Evolutionary conservation across 148 eudicot species (phyloP), one percentile per base, ranked within the genome.

Genomic region (Dysphania ambrosioides): DNA sequence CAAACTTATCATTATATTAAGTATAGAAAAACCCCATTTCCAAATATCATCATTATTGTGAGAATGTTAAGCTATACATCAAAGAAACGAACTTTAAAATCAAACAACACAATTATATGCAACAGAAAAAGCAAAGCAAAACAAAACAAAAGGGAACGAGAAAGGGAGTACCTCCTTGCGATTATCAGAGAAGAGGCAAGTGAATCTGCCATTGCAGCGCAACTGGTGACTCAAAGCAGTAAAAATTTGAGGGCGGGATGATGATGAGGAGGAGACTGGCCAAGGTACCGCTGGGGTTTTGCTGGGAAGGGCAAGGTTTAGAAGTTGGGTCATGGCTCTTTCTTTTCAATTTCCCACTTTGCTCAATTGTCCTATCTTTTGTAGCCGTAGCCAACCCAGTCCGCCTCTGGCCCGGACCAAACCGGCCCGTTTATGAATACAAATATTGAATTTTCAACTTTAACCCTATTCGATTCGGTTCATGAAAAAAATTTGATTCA

Each of bases 101-200:
- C 67, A 49, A 74, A 6, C 38, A 78, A 21, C 31, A 6, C 70
- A 41, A 61, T n/a, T 1, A 13, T 53, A n/a, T n/a, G n/a, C 2
- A 15, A 44, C 6, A 34, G 7, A 8, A 74, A 41, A 42, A 44
- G 11, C 8, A 79, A 71, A 64, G 8, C 24, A 44, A 26, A 57
- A 19, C 8, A 79, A 71, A 64, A 10, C 24, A 44, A 26, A 57
- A 34, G 31, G 44, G 31, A 66, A 64, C 3, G 38, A 24, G 5
- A n/a, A 1, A 42, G 34, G 12, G n/a, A 64, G 35, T 41, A 89
- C 97, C 92, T 92, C 87, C 72, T 83, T 92, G 64, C 87, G 83
- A 78, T 88, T 88, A 65, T 77, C 57, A 0, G 93, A 89, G 85
- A 92, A 92, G 60, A 92, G 86, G 77, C 97, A 91, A 70, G 81